Conservation (phyloP, 192 early-diverging fungal genomes). For the Thamnidium elegans region DNA sequence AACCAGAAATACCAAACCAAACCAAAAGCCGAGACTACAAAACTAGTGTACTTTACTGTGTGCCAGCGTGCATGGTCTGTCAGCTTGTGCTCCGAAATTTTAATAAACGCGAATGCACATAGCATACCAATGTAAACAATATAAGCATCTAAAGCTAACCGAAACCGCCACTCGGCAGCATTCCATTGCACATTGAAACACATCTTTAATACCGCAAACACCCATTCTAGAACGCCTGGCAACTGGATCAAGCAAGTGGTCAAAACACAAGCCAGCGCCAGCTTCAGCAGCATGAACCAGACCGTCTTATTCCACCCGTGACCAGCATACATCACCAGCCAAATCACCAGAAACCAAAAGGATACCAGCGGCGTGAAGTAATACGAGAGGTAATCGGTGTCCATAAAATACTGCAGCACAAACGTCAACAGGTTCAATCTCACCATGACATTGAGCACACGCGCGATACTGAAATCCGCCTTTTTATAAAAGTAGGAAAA, state of each 20-base stretch:
- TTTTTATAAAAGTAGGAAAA: slow-evolving; percentile 73
- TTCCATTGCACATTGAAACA: slow-evolving; percentile 59
- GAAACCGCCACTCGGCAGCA: slow-evolving; percentile 71
- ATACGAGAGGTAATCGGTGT: slow-evolving; percentile 69
- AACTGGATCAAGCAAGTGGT: slow-evolving; percentile 39
- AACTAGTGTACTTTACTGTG: slow-evolving; percentile 33
- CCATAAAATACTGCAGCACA: slow-evolving; percentile 64
- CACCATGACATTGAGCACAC: slow-evolving; percentile 61
- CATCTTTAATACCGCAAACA: slow-evolving; percentile 43
- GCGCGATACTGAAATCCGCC: slow-evolving; percentile 59
- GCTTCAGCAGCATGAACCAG: slow-evolving; percentile 51
- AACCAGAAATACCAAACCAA: slow-evolving; percentile 59
- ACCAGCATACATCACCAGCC: slow-evolving; percentile 60
- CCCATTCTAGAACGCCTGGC: slow-evolving; percentile 43
- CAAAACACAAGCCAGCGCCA: slow-evolving; percentile 40
- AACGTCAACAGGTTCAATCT: slow-evolving; percentile 72
- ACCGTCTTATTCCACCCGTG: slow-evolving; percentile 47
- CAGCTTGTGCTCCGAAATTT: slow-evolving; percentile 39
- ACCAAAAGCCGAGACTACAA: slow-evolving; percentile 36
- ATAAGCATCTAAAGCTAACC: slow-evolving; percentile 64
- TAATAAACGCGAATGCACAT: slow-evolving; percentile 49
- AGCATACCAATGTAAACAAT: slow-evolving; percentile 72
- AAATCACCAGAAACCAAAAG: slow-evolving; percentile 71
- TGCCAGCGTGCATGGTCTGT: slow-evolving; percentile 42
- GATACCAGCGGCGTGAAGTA: slow-evolving; percentile 79